These are phyloP conservation scores for Amanita phalloides DNA, from an alignment of 768 basidiomycete species.

Conservation along the genomic window DNA sequence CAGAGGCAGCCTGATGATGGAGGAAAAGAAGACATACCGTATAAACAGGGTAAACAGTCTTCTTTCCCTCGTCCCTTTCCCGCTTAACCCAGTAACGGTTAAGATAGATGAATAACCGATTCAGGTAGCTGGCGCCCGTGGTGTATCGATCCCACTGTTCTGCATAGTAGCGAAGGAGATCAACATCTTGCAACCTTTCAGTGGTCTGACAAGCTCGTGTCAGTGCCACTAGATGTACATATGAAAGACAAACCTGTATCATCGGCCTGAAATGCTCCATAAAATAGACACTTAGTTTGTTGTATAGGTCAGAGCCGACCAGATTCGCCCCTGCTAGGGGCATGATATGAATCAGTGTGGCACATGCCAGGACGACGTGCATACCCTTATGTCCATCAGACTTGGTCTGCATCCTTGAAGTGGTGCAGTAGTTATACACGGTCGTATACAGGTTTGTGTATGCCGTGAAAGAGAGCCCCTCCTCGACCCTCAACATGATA, in stretches of 20 bases:
- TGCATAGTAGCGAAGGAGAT: constrained; percentile 89
- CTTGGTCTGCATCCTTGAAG: constrained; percentile 66
- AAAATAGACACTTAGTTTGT: constrained; percentile 87
- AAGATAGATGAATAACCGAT: constrained; percentile 93
- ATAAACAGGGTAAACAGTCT: constrained; percentile 91
- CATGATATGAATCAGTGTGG: constrained; percentile 25
- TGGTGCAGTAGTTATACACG: constrained; percentile 97
- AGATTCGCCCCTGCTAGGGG: constrained; percentile 81
- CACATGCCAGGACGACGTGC: constrained; percentile 22
- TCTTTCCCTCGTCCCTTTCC: constrained; percentile 95
- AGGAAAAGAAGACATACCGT: constrained; percentile 47
- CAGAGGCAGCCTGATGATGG: neutral
- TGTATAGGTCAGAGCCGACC: constrained; percentile 97
- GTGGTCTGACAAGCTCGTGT: constrained; percentile 45
- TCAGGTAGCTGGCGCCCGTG: constrained; percentile 93
- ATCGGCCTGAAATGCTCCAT: constrained; percentile 70
- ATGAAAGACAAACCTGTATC: constrained; percentile 29
- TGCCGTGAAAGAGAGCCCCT: constrained; percentile 57
- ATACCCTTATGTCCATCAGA: constrained; percentile 60
- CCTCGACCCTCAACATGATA: constrained; percentile 84
- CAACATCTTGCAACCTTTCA: constrained; percentile 75
- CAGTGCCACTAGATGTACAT: constrained; percentile 6
- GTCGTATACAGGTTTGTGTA: constrained; percentile 86
- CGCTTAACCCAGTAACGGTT: constrained; percentile 99
- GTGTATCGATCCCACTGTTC: constrained; percentile 95